These are phyloP conservation scores for Gamarada debralockiae DNA, from an alignment of 495 filamentous ascomycete species.

Conservation along the genomic window DNA sequence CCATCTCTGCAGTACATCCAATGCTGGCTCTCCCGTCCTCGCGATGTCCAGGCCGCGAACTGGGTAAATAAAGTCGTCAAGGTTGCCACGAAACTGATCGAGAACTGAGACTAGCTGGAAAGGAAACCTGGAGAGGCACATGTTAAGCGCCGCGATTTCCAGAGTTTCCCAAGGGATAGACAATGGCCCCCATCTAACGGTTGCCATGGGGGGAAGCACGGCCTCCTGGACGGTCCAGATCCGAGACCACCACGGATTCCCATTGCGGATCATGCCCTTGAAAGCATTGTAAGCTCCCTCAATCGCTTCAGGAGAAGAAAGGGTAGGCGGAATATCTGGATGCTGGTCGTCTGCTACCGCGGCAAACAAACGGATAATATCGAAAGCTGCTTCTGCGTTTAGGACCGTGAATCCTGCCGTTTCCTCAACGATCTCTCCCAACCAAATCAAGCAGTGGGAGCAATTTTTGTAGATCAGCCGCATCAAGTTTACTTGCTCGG, in stretches of 20 bases:
- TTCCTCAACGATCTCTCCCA: not conserved
- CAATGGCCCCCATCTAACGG: constrained; percentile 18
- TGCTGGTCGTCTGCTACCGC: not conserved
- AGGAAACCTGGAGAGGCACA: not conserved
- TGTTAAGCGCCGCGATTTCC: not conserved
- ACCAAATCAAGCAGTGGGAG: not conserved
- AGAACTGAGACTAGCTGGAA: not conserved
- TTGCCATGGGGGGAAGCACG: constrained; percentile 6
- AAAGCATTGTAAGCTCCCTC: not conserved
- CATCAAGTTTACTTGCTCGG: not conserved
- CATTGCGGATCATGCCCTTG: not conserved
- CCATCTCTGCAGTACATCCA: not conserved
- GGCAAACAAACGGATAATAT: not conserved
- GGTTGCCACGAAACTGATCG: not conserved
- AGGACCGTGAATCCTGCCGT: not conserved
- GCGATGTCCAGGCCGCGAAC: not conserved
- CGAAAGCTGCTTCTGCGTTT: not conserved
- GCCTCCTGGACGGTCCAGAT: constrained; percentile 27
- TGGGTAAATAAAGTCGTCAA: not conserved
- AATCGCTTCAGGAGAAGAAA: not conserved
- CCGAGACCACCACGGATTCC: constrained; percentile 22
- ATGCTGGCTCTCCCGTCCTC: not conserved
- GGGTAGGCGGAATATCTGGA: not conserved
- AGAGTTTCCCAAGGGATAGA: not conserved
- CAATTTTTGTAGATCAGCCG: not conserved